Evolutionary conservation across 768 basidiomycete species (phyloP), one percentile per base, ranked within the genome.

Genomic region (Russula abietina): DNA sequence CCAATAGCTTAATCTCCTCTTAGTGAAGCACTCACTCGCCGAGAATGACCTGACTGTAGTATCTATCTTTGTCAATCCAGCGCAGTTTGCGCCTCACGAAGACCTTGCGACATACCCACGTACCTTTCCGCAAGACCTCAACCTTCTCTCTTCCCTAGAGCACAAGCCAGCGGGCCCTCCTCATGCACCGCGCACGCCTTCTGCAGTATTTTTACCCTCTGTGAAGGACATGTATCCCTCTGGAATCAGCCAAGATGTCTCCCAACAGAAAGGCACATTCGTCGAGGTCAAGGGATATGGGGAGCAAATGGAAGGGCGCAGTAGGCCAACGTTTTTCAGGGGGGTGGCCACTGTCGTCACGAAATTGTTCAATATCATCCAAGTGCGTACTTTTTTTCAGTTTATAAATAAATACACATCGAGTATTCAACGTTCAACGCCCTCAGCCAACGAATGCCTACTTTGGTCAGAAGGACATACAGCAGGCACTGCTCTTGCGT

Each of bases 381-480:
- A 96, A 78, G 93, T 92, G 58, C 53, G 82, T 70, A 16, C 11
- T n/a, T 48, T 19, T 8, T 32, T n/a, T 38, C 48, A 17, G 14
- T 33, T 41, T 26, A n/a, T n/a, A n/a, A n/a, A n/a, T n/a, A 3
- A 12, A 36, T 39, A 11, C 32, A 46, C 36, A 36, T 30, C 56
- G 36, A 22, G 51, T 28, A 48, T 63, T 53, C 28, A 68, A 63
- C 4, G 22, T 63, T 53, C 28, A 68, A 63, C 4, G 22, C 30
- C 50, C 22, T 36, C 72, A 96, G 93, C 96, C 96, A 6, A 91
- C 90, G 50, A 84, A 87, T 66, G 86, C 90, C 24, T 98, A 98
- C 73, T 97, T 99, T 65, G 96, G 97, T 1, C 95, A 98, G 74
- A 98, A 98, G 72, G 96, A 98, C 72, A 97, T 99, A 58, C 97